Evolutionary conservation across 75 land plant species (phyloP).

Genomic region (Selaginella tamariscina): DNA sequence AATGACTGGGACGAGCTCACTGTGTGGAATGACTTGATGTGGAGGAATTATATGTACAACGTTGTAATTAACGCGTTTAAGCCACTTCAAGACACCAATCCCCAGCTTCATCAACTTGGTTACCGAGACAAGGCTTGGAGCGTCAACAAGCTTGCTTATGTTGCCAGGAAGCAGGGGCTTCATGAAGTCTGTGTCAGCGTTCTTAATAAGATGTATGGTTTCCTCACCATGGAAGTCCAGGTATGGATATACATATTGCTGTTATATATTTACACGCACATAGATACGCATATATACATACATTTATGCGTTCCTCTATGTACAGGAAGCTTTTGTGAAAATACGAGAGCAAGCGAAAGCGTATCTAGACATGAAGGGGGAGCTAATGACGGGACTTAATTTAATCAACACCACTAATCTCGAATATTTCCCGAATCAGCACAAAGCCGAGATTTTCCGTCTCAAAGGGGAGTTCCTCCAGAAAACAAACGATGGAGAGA

Average conservation of each 20-base stretch:
- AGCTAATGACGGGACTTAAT: slow-evolving; percentile 66
- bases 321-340: slow-evolving; percentile 98
- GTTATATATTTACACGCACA: background rate
- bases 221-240: slow-evolving; percentile 94
- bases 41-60: slow-evolving; percentile 98
- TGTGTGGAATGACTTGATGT: slow-evolving; percentile 96
- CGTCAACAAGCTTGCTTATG: slow-evolving; percentile 93
- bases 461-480: slow-evolving; percentile 84
- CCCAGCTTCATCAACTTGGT: slow-evolving; percentile 93
- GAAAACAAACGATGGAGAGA: slow-evolving; percentile 71
- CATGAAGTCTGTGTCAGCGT: slow-evolving; percentile 90
- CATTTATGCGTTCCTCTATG: background rate
- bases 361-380: slow-evolving; percentile 88
- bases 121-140: slow-evolving; percentile 99
- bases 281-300: too few relatives aligned
- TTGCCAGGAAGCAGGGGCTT: slow-evolving; percentile 95
- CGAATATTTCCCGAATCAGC: slow-evolving; percentile 79
- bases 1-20: slow-evolving; percentile 98
- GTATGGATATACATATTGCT: slow-evolving; percentile 23
- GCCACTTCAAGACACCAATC: slow-evolving; percentile 60
- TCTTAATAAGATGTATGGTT: slow-evolving; percentile 98
- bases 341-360: slow-evolving; percentile 99
- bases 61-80: slow-evolving; percentile 92
- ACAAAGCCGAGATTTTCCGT: slow-evolving; percentile 88
- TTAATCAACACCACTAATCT: slow-evolving; percentile 85